Conservation (phyloP, 306 rosid genomes). For the Cyclanthera cordifolia region DNA sequence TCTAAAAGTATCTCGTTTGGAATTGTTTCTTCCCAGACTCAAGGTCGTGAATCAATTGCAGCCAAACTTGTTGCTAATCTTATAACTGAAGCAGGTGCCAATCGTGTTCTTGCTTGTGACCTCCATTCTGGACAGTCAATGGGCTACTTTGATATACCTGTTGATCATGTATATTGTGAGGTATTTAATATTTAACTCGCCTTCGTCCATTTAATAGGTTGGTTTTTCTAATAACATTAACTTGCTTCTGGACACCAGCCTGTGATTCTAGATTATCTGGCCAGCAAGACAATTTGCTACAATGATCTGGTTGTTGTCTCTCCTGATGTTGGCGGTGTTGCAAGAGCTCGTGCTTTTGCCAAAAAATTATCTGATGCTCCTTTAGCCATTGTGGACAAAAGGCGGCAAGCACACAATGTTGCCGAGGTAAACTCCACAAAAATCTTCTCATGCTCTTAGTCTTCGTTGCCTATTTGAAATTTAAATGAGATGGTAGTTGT, state of each 20-base stretch:
- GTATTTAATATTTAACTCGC: slow-evolving; percentile 22
- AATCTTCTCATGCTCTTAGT: background rate
- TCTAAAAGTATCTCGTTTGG: background rate
- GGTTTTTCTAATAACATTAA: background rate
- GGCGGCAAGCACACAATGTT: slow-evolving; percentile 85
- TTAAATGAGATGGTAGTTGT: background rate
- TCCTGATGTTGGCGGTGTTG: slow-evolving; percentile 99
- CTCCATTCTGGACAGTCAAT: slow-evolving; percentile 98
- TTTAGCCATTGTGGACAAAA: slow-evolving; percentile 91
- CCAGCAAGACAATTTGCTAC: slow-evolving; percentile 84
- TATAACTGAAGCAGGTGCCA: slow-evolving; percentile 98
- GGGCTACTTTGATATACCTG: slow-evolving; percentile 98
- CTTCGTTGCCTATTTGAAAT: background rate
- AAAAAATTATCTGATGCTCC: slow-evolving; percentile 97
- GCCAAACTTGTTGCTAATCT: slow-evolving; percentile 99
- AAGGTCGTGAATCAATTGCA: slow-evolving; percentile 99
- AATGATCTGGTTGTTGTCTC: slow-evolving; percentile 97
- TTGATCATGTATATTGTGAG: slow-evolving; percentile 98
- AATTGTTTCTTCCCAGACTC: slow-evolving; percentile 46
- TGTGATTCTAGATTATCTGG: slow-evolving; percentile 96
- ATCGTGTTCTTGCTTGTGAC: slow-evolving; percentile 98
- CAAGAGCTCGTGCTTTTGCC: slow-evolving; percentile 96
- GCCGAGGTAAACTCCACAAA: slow-evolving; percentile 55
- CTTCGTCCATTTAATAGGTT: too few relatives aligned
- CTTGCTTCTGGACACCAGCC: slow-evolving; percentile 38